Evolutionary conservation across 768 basidiomycete species (phyloP).

Genomic region (Sistotremastrum suecicum): DNA sequence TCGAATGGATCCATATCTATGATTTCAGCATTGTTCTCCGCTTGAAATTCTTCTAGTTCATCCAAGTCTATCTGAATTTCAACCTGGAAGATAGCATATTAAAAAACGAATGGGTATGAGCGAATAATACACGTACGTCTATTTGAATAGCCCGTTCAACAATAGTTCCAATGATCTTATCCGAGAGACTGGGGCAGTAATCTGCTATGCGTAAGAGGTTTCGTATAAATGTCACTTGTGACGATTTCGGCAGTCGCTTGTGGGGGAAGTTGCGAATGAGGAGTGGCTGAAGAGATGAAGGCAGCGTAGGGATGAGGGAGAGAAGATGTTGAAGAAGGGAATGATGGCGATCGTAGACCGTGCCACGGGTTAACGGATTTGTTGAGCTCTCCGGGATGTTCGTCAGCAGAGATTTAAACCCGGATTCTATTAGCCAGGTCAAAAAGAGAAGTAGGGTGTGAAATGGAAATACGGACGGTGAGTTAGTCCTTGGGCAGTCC

Average conservation of each 20-base stretch:
- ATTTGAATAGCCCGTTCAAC: slow-evolving; percentile 93
- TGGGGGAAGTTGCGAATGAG: slow-evolving; percentile 83
- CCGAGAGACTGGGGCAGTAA: slow-evolving; percentile 80
- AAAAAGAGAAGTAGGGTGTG: slow-evolving; percentile 3
- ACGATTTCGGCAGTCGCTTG: slow-evolving; percentile 69
- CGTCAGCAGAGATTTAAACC: slow-evolving; percentile 45
- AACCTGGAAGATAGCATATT: slow-evolving; percentile 35
- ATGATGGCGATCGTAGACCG: slow-evolving; percentile 80
- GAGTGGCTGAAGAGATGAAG: slow-evolving; percentile 74
- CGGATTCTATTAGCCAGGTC: slow-evolving; percentile 39
- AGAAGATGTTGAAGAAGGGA: slow-evolving; percentile 77
- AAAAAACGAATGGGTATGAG: background rate
- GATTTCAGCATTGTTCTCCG: slow-evolving; percentile 35
- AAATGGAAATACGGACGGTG: slow-evolving; percentile 48
- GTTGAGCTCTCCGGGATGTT: slow-evolving; percentile 49
- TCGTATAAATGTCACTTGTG: slow-evolving; percentile 81
- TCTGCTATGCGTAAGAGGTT: slow-evolving; percentile 72
- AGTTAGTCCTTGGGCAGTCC: slow-evolving; percentile 74
- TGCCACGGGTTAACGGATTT: slow-evolving; percentile 60
- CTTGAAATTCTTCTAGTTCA: slow-evolving; percentile 63
- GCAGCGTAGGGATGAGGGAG: slow-evolving; percentile 80
- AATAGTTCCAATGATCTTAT: slow-evolving; percentile 73
- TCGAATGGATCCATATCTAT: slow-evolving; percentile 84
- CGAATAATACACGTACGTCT: slow-evolving; percentile 46
- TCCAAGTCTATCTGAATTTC: slow-evolving; percentile 96